Evolutionary conservation across 257 asterid genomes (phyloP), one percentile per base, ranked within the genome.

Genomic region (Solanum tacnaense): DNA sequence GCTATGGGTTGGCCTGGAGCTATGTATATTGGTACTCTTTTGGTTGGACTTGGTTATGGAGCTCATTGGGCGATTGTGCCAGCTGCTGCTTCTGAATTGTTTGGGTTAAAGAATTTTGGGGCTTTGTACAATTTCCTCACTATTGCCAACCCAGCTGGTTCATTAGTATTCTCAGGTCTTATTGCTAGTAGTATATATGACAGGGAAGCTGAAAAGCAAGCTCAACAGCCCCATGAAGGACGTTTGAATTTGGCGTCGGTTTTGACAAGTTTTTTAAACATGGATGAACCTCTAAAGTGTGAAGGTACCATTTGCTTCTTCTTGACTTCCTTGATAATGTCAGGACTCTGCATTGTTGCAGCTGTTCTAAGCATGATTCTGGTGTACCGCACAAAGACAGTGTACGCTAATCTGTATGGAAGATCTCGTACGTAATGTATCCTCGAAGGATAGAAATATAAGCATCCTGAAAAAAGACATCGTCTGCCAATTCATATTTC

Each of bases 31-130:
- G 98, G 96, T 79, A 96, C 99, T 5, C 98, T 96, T 87, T 92
- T 96, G 41, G 98, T 95, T 3, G 99, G 99, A 84, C 95, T 96
- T 41, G 99, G 98, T 58, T 96, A 96, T 56, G 99, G 98, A 23
- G 98, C 99, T 20, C 98, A 96, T 89, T 96, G 99, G 99, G 98
- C 99, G 0, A 95, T 96, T 23, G 95, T 96, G 46, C 99, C 98
- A 0, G 98, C 98, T 78, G 92, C 98, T n/a, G 96, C 97, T 38
- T 96, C 99, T 0, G 99, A 96, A 91, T 85, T 95, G 62, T 96
- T 95, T 87, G 99, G 98, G 87, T 84, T 96, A 90, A 96, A 92
- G 88, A 96, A 94, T 60, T 96, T 95, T 38, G 98, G 96, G n/a
- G 93, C 92, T n/a, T 44, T 92, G 36, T 92, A 92, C 88, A 92